Evolutionary conservation across 257 asterid genomes (phyloP), one percentile per base, ranked within the genome.

Genomic region (Jasminum sambac): DNA sequence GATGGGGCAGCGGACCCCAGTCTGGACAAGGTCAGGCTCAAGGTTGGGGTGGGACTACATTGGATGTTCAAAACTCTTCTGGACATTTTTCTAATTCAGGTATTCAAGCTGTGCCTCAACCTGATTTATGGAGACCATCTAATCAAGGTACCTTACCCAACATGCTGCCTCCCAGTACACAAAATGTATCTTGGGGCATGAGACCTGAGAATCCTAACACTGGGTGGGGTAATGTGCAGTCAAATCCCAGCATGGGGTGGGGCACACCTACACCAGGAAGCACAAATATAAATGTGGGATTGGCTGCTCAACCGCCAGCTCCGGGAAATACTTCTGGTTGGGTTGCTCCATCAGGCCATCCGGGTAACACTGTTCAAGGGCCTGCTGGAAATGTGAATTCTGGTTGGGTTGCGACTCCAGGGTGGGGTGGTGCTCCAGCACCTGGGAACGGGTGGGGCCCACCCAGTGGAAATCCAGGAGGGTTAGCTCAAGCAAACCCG

Each of bases 191-290:
- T 2, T 91, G 96, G 97, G 84, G 36, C 0, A 3, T 3, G 7
- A 55, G 62, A 23, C 62, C 90, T 37, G 88, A 84, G 44, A 89
- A 83, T 83, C 59, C 85, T 0, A 88, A 81, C 40, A 34, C 65
- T 13, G 91, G 88, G 24, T 90, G 98, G 98, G 85, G 84, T 5
- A 11, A 85, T 26, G 39, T 83, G 82, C 95, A 63, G 64, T 77
- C 84, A 24, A 89, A 74, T 75, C 85, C 84, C 6, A 89, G 87
- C 74, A 78, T 79, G 85, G 91, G 92, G n/a, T 90, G 97, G 92
- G 88, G 67, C 62, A 85, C 88, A 70, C 83, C 88, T 0, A 70
- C 74, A 8, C 84, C 89, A 16, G 83, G 71, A 16, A 70, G 66
- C 67, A 67, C 86, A 14, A 91, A 86, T 65, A 74, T 79, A 74